Conservation (phyloP, 1,284 basidiomycete genomes). For the Anthracocystis panici-leucophaei region DNA sequence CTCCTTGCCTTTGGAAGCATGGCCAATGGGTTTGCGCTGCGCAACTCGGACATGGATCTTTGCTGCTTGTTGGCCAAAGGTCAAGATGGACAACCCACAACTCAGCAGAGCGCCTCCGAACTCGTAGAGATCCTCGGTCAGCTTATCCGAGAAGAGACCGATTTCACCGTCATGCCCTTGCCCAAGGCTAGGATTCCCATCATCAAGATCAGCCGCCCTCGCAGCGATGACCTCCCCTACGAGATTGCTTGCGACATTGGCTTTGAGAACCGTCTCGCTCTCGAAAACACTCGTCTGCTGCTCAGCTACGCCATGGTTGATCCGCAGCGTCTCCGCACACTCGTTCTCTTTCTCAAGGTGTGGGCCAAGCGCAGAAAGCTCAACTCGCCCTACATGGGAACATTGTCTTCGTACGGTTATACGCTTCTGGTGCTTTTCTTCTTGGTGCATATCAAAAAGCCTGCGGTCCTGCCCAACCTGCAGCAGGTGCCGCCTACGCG, state of each 20-base stretch:
- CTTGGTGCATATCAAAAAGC: slow-evolving; percentile 88
- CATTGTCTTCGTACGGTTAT: slow-evolving; percentile 96
- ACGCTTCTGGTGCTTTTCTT: slow-evolving; percentile 98
- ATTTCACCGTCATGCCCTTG: slow-evolving; percentile 95
- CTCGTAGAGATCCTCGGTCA: slow-evolving; percentile 94
- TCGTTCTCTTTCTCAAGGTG: slow-evolving; percentile 97
- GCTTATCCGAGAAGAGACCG: slow-evolving; percentile 93
- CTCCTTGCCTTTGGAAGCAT: slow-evolving; percentile 90
- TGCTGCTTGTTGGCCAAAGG: slow-evolving; percentile 82
- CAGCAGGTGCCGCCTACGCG: slow-evolving; percentile 69
- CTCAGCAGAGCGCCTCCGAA: slow-evolving; percentile 76
- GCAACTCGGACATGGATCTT: slow-evolving; percentile 98
- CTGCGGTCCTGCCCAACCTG: slow-evolving; percentile 69
- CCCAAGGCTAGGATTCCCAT: slow-evolving; percentile 98
- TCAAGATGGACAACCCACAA: slow-evolving; percentile 27
- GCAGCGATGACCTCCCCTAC: slow-evolving; percentile 80
- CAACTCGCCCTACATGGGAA: slow-evolving; percentile 96
- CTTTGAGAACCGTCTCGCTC: slow-evolving; percentile 94
- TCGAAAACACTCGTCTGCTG: slow-evolving; percentile 94
- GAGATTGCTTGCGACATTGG: slow-evolving; percentile 94
- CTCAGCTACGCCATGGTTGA: slow-evolving; percentile 98
- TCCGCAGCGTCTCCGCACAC: slow-evolving; percentile 88
- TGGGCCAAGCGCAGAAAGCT: slow-evolving; percentile 99
- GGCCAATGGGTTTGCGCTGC: slow-evolving; percentile 90
- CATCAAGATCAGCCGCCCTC: slow-evolving; percentile 91